phyloP scores from a whole-genome alignment of 805 yeast species.

The Lipomyces japonicus region DNA sequence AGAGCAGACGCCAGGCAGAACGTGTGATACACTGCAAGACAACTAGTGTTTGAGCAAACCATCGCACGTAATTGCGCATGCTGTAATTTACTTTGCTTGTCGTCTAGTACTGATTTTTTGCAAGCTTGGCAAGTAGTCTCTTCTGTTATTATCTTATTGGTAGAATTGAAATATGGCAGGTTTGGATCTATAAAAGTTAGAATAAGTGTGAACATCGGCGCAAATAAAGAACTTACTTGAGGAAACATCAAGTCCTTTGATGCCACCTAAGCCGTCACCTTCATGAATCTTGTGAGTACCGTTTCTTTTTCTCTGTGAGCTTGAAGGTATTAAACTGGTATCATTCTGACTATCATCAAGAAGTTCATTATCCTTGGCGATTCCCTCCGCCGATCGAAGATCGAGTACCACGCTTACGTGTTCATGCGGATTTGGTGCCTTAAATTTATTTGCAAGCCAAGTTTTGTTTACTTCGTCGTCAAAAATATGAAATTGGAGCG shows the following conservation, averaged over 20 bases:
- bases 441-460: constrained; percentile 34
- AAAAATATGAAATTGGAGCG: constrained; percentile 33
- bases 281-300: constrained; percentile 12
- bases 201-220: not conserved
- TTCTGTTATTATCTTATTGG: not conserved
- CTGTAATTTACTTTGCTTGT: constrained; percentile 2
- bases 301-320: not conserved
- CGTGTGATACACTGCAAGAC: constrained; percentile 22
- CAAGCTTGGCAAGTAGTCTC: constrained; percentile 12
- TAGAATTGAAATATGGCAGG: constrained; percentile 16
- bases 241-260: constrained; percentile 15
- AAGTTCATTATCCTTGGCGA: not conserved
- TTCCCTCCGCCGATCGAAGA: constrained; percentile 5
- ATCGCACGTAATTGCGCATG: too few relatives aligned
- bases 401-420: constrained; percentile 15
- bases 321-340: too few relatives aligned
- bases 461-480: constrained; percentile 26
- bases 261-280: constrained; percentile 26
- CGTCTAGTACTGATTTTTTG: not conserved
- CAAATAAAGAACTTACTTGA: constrained; percentile 1
- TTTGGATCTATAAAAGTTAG: constrained; percentile 5
- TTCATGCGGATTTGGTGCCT: constrained; percentile 17
- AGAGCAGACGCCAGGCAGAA: constrained; percentile 24
- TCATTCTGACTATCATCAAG: not conserved
- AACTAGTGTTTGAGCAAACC: constrained; percentile 23